Base-by-base conservation (phyloP, 2,329 filamentous ascomycete species). In the Bipolaris bicolor region DNA sequence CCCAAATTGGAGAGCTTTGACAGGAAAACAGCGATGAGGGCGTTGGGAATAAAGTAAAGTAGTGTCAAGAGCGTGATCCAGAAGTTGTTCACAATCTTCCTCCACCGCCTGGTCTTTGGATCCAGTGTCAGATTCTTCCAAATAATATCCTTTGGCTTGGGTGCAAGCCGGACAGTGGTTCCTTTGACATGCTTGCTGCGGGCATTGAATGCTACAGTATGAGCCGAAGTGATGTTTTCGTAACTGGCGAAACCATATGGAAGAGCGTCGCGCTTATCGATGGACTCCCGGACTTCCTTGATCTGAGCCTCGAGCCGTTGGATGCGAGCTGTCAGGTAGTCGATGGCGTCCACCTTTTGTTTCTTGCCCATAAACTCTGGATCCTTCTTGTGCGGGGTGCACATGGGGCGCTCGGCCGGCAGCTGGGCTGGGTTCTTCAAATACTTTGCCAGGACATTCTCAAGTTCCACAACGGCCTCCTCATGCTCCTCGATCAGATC, bases 191-290 rank as follows among this genome's bases (percentile, higher is more conserved):
- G 90, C 80, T 95, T 95, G 47, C 87, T 90, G 57, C 90, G 90
- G 20, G 90, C 86, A 9, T 88, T 85, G 77, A 90, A 96, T 10
- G 93, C 95, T 61, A 96, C 92, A 18, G 86, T 86, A 71, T 99
- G 95, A 0, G 95, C 92, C 67, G 96, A 91, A 56, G 88, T 84
- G 53, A 99, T 96, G 40, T 88, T 89, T 40, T 94, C 88, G 78
- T 95, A 99, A 68, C 92, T 97, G 7, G 94, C 93, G 73, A 99
- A 99, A 0, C 95, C 95, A 71, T 93, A 99, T 0, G 91, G 84
- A 84, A 96, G 90, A 15, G 93, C 89, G 72, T 94, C 91, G 48
- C 93, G 88, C 74, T 89, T 92, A 77, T 98, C 94, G 7, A 99
- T 88, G 1, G 87, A 88, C 37, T 87, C 84, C 11, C 95, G 87